Percentiles rank a stretch among this genome's conserved stretches.
Evolutionary conservation across 2,329 filamentous ascomycete species (phyloP).

Genomic region (Trichoderma arundinaceum): DNA sequence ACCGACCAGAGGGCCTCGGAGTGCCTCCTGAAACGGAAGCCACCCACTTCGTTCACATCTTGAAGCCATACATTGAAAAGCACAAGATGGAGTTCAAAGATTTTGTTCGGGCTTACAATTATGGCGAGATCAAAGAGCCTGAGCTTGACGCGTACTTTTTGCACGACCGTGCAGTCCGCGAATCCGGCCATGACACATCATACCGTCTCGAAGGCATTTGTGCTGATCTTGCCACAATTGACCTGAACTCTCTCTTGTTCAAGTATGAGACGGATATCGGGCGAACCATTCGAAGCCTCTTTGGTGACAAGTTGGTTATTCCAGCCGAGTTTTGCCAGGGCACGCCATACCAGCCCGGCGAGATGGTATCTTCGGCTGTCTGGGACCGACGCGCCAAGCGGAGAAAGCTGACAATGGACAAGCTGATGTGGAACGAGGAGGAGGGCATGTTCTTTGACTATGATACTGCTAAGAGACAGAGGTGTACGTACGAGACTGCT

Average conservation of each 20-base stretch:
- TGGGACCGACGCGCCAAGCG: conserved; percentile 91
- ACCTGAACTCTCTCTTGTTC: conserved; percentile 92
- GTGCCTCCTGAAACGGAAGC: conserved; percentile 93
- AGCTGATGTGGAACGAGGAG: conserved; percentile 90
- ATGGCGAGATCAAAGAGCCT: conserved; percentile 75
- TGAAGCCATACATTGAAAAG: conserved; percentile 83
- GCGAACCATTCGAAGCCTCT: conserved; percentile 80
- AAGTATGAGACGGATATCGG: conserved; percentile 97
- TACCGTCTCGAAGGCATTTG: conserved; percentile 90
- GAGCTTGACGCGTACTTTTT: conserved; percentile 94
- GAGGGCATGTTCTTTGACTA: conserved; percentile 99
- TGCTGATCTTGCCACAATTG: conserved; percentile 88
- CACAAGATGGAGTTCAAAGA: conserved; percentile 80
- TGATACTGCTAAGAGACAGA: conserved; percentile 80
- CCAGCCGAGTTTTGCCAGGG: conserved; percentile 80
- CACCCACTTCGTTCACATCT: conserved; percentile 81
- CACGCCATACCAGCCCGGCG: conserved; percentile 65
- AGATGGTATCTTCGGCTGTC: conserved; percentile 78
- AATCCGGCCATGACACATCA: conserved; percentile 95
- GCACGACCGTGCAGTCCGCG: conserved; percentile 92
- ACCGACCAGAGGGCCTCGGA: conserved; percentile 80
- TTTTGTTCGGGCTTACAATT: conserved; percentile 89
- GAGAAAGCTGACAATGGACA: conserved; percentile 85
- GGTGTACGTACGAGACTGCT: conserved; percentile 83
- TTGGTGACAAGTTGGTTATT: conserved; percentile 81